Evolutionary conservation across 129 eudicot genomes (phyloP).

Genomic region (Pulicaria dysenterica): DNA sequence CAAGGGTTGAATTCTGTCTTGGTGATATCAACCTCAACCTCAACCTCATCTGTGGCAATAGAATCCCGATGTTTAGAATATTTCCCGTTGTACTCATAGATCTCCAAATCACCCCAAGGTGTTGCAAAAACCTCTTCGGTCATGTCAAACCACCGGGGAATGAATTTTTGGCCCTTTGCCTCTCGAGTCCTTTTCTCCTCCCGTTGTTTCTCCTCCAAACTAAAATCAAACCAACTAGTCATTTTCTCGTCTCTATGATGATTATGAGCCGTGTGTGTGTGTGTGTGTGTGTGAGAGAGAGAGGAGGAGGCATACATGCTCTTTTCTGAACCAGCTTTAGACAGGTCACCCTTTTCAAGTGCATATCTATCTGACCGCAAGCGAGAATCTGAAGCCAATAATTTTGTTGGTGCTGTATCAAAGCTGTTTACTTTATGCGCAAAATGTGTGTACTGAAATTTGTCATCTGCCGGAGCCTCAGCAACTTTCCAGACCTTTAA

Average conservation of each 20-base stretch:
- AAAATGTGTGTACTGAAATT: conserved; percentile 80
- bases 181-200: conserved; percentile 88
- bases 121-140: conserved; percentile 68
- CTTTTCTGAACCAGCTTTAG: conserved; percentile 92
- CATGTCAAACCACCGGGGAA: conserved; percentile 77
- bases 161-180: conserved; percentile 69
- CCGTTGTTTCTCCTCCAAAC: conserved; percentile 92
- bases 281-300: background rate
- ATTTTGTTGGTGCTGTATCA: conserved; percentile 83
- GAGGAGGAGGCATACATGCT: conserved; percentile 58
- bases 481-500: conserved; percentile 88
- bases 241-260: background rate
- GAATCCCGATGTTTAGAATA: conserved; percentile 64
- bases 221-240: conserved; percentile 23
- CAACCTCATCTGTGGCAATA: conserved; percentile 39
- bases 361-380: conserved; percentile 90
- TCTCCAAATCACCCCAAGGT: conserved; percentile 97
- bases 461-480: conserved; percentile 68
- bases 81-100: conserved; percentile 73
- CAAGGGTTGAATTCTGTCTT: conserved; percentile 80
- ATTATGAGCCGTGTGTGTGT: background rate
- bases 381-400: conserved; percentile 91
- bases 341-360: conserved; percentile 82
- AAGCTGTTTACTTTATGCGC: conserved; percentile 96
- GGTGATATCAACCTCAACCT: conserved; percentile 42